Percentiles rank a stretch among this genome's conserved stretches.
Conservation (phyloP, 208 protist species). For the Leishmania tarentolae region DNA sequence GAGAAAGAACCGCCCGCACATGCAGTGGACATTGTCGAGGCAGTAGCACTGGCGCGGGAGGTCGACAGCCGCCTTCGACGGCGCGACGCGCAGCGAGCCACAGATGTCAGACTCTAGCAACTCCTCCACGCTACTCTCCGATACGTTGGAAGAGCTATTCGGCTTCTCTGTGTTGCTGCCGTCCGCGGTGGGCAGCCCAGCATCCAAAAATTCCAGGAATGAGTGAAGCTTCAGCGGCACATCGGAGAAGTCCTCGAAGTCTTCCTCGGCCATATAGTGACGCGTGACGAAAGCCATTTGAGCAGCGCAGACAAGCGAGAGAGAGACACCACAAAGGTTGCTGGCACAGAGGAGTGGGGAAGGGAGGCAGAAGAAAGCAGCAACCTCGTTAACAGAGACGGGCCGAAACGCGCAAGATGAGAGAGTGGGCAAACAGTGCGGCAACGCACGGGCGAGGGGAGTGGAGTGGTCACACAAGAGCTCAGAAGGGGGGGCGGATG, state of each 20-base stretch:
- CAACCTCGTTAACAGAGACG: background rate
- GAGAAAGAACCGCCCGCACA: constrained; percentile 17
- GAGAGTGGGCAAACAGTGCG: background rate
- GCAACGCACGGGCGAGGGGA: background rate
- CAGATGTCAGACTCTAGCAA: background rate
- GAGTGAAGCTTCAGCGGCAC: constrained; percentile 30
- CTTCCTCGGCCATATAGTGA: constrained; percentile 18
- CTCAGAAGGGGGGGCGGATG: constrained; percentile 11
- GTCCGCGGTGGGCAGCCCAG: background rate
- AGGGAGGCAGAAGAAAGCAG: background rate
- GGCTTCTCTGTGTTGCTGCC: constrained; percentile 16
- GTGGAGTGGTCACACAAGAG: constrained; percentile 4
- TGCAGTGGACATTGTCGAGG: constrained; percentile 30
- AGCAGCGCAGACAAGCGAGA: background rate
- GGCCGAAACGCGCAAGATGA: too few relatives aligned
- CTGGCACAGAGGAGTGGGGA: background rate
- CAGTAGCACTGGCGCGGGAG: constrained; percentile 20
- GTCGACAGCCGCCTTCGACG: background rate
- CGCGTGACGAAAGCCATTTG: constrained; percentile 11
- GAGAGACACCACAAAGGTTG: background rate
- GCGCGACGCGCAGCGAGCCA: constrained; percentile 17
- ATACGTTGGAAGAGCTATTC: constrained; percentile 23
- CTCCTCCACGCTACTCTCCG: constrained; percentile 15
- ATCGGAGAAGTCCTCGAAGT: constrained; percentile 22
- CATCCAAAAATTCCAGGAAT: constrained; percentile 23